Evolutionary conservation across 2,329 filamentous ascomycete genomes (phyloP).

Genomic region (Drechslerella dactyloides): DNA sequence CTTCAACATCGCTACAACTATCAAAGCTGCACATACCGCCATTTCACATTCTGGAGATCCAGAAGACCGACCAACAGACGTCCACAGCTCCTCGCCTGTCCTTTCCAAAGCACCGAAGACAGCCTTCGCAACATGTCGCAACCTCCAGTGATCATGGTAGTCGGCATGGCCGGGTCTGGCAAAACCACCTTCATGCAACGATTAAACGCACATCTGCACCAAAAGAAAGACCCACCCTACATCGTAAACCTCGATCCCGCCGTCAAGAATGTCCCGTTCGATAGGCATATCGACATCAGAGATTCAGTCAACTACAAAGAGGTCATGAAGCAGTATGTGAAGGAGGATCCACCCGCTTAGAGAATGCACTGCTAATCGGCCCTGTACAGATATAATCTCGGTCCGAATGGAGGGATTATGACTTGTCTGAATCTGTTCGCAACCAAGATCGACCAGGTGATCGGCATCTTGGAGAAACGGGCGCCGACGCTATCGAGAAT

Average conservation of each 20-base stretch:
- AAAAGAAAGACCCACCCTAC: slow-evolving; percentile 80
- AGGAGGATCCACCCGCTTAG: slow-evolving; percentile 12
- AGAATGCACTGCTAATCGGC: neutral
- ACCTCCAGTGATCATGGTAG: slow-evolving; percentile 48
- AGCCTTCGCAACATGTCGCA: slow-evolving; percentile 30
- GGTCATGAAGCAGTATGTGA: slow-evolving; percentile 92
- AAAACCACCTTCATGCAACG: slow-evolving; percentile 99
- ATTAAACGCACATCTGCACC: slow-evolving; percentile 90
- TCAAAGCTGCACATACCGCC: neutral
- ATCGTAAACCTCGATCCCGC: slow-evolving; percentile 97
- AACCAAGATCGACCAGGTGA: slow-evolving; percentile 96
- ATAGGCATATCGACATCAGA: slow-evolving; percentile 97
- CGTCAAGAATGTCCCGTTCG: slow-evolving; percentile 89
- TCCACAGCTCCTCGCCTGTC: neutral
- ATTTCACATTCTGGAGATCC: neutral
- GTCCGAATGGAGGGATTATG: slow-evolving; percentile 94
- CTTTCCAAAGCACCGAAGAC: slow-evolving; percentile 20
- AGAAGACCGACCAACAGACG: neutral
- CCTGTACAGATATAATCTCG: slow-evolving; percentile 69
- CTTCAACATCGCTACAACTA: neutral
- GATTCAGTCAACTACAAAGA: slow-evolving; percentile 99
- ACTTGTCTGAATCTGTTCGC: slow-evolving; percentile 96
- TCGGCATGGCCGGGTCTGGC: slow-evolving; percentile 72
- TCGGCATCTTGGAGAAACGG: slow-evolving; percentile 87
- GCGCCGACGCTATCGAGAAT: slow-evolving; percentile 80